These are phyloP conservation scores for Ascochyta clinopodiicola DNA, from an alignment of 2,329 filamentous ascomycete genomes.

Conservation along the genomic window DNA sequence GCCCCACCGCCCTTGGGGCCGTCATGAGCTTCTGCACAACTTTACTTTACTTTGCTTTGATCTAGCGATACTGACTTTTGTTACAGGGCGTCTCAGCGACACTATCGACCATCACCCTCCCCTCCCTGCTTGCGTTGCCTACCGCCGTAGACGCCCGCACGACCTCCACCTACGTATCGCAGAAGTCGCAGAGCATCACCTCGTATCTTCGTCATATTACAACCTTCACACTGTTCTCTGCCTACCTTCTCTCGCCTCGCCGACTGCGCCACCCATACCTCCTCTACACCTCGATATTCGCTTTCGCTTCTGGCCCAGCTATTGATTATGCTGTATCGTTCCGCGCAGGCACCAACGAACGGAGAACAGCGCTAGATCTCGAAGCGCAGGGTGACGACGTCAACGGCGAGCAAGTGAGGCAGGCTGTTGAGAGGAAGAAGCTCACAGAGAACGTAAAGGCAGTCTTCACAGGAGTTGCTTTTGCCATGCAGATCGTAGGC, in stretches of 20 bases:
- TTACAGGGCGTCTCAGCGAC: conserved; percentile 86
- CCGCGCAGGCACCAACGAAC: conserved; percentile 31
- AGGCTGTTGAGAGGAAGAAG: conserved; percentile 52
- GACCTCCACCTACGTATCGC: conserved; percentile 64
- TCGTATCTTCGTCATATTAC: conserved; percentile 73
- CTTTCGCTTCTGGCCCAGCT: conserved; percentile 54
- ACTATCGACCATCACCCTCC: conserved; percentile 77
- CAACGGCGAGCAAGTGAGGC: conserved; percentile 59
- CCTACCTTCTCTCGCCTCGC: conserved; percentile 77
- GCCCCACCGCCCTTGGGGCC: not conserved
- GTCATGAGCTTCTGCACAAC: not conserved
- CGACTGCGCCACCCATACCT: conserved; percentile 86
- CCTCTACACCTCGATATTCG: conserved; percentile 79
- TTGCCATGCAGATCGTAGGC: conserved; percentile 56
- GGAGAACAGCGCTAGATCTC: conserved; percentile 32
- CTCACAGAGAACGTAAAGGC: conserved; percentile 52
- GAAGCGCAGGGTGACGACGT: conserved; percentile 51
- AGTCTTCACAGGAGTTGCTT: conserved; percentile 52
- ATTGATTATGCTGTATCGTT: conserved; percentile 46
- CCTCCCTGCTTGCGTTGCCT: conserved; percentile 80
- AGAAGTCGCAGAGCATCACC: conserved; percentile 59
- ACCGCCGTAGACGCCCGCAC: conserved; percentile 74
- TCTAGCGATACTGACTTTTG: conserved; percentile 4
- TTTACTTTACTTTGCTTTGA: no score
- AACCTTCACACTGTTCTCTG: conserved; percentile 74